Percentiles rank a stretch among this genome's conserved stretches.
These are phyloP conservation scores for Blastomyces silverae DNA, from an alignment of 2,329 filamentous ascomycete species.

Conservation along the genomic window DNA sequence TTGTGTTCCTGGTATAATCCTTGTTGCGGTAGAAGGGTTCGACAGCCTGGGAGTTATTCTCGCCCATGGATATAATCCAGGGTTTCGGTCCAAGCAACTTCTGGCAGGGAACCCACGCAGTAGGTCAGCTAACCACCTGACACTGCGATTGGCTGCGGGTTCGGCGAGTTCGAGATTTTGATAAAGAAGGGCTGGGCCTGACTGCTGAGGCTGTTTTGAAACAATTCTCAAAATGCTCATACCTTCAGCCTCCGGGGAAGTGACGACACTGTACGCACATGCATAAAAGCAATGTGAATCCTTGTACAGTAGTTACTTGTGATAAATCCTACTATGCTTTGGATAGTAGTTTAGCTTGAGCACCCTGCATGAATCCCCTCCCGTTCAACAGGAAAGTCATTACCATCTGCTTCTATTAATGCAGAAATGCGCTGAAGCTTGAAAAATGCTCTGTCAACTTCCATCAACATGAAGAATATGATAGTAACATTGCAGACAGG, in stretches of 20 bases:
- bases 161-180: neutral
- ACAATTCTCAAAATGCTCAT: too few relatives aligned
- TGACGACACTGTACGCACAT: neutral
- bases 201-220: too few relatives aligned
- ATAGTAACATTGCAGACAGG: neutral
- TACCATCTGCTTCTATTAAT: neutral
- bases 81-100: neutral
- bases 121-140: neutral
- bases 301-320: neutral
- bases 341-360: neutral
- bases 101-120: neutral
- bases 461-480: neutral
- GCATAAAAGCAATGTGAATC: neutral
- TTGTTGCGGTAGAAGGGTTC: neutral
- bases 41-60: neutral
- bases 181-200: neutral
- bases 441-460: neutral
- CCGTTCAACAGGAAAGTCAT: neutral
- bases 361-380: neutral
- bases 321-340: neutral
- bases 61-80: neutral
- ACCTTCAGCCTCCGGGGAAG: too few relatives aligned
- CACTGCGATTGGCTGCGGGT: neutral
- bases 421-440: neutral
- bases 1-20: neutral